Percentiles rank a stretch among this genome's conserved stretches.
Conservation (phyloP, 2,329 filamentous ascomycete species). For the Monosporascus sp. region DNA sequence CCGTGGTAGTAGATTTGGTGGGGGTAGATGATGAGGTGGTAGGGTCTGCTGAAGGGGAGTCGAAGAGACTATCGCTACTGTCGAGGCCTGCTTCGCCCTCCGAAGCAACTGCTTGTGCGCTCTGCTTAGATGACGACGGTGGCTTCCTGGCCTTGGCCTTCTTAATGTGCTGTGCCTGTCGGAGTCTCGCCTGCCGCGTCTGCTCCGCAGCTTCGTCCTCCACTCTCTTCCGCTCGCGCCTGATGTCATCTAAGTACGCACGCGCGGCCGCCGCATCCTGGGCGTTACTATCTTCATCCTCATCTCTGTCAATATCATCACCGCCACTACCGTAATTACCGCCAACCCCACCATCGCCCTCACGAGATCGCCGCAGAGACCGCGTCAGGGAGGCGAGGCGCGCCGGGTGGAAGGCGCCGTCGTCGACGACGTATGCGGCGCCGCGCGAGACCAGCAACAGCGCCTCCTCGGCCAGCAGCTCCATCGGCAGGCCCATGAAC, state of each 20-base stretch:
- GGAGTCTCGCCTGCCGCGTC: conserved; percentile 35
- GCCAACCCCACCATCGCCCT: conserved; percentile 32
- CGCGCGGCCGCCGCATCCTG: conserved; percentile 34
- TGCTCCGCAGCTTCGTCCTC: conserved; percentile 31
- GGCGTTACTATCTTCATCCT: background rate
- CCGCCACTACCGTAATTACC: background rate
- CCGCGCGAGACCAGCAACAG: conserved; percentile 71
- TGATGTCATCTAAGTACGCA: conserved; percentile 10
- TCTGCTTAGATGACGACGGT: conserved; percentile 1
- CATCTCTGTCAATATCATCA: conserved; percentile 23
- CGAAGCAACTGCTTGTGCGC: conserved; percentile 10
- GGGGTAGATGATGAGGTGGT: background rate
- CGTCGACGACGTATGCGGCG: conserved; percentile 76
- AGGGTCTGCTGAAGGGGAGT: conserved; percentile 6
- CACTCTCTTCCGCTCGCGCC: conserved; percentile 12
- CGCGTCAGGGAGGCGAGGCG: conserved; percentile 56
- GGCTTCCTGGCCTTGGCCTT: background rate
- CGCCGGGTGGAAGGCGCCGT: conserved; percentile 62
- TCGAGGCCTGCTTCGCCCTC: conserved; percentile 11
- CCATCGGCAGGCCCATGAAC: conserved; percentile 81
- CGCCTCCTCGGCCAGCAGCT: conserved; percentile 88
- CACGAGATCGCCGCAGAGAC: conserved; percentile 58
- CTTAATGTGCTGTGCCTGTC: conserved; percentile 14
- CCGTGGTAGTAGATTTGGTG: background rate
- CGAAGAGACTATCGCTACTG: conserved; percentile 12